A percentile compares a stretch with the other conserved stretches of the same genome.
Conservation (phyloP, 495 filamentous ascomycete species). For the Cenococcum geophilum region DNA sequence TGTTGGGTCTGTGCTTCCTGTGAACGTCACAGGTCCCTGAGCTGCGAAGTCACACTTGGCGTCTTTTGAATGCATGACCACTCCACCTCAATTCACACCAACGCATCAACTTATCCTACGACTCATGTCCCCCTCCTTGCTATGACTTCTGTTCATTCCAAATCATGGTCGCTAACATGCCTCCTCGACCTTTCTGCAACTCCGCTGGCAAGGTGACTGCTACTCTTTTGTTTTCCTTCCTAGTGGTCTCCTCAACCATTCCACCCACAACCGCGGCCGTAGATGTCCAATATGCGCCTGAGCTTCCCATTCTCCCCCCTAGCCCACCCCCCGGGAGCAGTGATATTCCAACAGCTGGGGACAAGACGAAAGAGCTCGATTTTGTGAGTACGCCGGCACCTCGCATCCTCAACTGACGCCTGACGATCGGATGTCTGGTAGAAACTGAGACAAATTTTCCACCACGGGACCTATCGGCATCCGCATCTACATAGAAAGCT, state of each 20-base stretch:
- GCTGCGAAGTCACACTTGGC: no score
- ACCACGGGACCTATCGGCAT: conserved; percentile 71
- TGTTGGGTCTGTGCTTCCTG: no score
- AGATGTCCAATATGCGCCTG: conserved; percentile 32
- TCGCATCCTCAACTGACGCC: neutral
- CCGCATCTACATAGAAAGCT: conserved; percentile 66
- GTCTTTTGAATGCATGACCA: no score
- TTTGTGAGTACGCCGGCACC: conserved; percentile 8
- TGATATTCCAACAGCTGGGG: neutral
- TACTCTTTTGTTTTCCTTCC: conserved; percentile 55
- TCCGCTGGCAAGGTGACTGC: conserved; percentile 55
- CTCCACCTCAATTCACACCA: neutral
- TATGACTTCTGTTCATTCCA: neutral
- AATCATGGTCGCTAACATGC: conserved; percentile 16
- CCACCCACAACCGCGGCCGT: conserved; percentile 30
- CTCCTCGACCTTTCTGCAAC: conserved; percentile 20
- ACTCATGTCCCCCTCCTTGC: neutral
- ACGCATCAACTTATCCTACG: neutral
- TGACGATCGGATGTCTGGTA: conserved; percentile 32
- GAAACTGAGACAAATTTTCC: conserved; percentile 83
- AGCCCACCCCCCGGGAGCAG: neutral
- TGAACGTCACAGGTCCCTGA: no score
- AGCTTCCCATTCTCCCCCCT: conserved; percentile 25
- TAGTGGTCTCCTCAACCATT: conserved; percentile 45
- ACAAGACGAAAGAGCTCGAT: conserved; percentile 5